These are phyloP conservation scores for Hypoxylon trugodes DNA, from an alignment of 495 filamentous ascomycete species.

Conservation along the genomic window DNA sequence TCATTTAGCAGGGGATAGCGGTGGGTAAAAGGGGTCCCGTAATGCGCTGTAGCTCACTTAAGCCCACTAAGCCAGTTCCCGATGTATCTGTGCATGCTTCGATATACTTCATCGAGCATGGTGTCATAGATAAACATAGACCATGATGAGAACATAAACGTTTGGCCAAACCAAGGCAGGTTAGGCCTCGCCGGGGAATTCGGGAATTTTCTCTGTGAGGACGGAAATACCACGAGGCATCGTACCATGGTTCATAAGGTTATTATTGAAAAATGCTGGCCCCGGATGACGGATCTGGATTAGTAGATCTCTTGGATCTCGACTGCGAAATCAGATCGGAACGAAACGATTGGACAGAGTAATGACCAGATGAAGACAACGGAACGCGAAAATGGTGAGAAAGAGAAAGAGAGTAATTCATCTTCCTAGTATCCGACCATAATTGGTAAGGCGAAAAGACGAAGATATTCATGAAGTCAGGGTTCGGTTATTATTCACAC, in stretches of 20 bases:
- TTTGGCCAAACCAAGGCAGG: background rate
- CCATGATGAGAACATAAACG: background rate
- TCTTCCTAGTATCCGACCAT: conserved; percentile 12
- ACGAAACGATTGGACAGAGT: conserved; percentile 24
- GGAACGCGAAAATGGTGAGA: conserved; percentile 19
- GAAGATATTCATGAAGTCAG: conserved; percentile 3
- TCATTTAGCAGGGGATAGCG: background rate
- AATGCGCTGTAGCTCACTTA: conserved; percentile 4
- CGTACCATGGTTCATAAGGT: conserved; percentile 12
- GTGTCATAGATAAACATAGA: background rate
- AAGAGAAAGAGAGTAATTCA: background rate
- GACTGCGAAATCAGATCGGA: conserved; percentile 33
- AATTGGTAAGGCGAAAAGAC: background rate
- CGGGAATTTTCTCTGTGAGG: conserved; percentile 25
- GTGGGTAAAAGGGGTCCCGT: background rate
- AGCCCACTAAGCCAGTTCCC: no score
- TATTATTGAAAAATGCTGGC: conserved; percentile 13
- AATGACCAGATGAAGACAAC: conserved; percentile 14
- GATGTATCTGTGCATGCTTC: background rate
- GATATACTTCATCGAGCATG: background rate
- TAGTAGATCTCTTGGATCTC: conserved; percentile 40
- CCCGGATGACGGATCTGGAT: conserved; percentile 41
- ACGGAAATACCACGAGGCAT: conserved; percentile 23
- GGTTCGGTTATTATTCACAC: conserved; percentile 14
- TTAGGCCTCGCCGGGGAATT: conserved; percentile 17